A percentile compares a stretch with the other conserved stretches of the same genome.
Evolutionary conservation across 2,329 filamentous ascomycete species (phyloP).

Genomic region (Exserohilum turcica): DNA sequence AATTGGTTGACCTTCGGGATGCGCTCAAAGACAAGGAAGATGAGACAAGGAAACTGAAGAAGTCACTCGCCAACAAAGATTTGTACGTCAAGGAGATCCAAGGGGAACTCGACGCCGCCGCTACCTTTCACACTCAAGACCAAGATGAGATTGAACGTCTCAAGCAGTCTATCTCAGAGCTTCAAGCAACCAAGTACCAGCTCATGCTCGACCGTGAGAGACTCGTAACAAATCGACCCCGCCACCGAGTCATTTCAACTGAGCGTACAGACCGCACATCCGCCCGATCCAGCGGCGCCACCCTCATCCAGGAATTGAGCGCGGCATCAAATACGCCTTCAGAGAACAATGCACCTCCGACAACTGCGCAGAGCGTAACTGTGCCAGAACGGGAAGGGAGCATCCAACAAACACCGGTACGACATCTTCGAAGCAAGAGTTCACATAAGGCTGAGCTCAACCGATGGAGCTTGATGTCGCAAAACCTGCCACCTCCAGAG

Average conservation of each 20-base stretch:
- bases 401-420: conserved; percentile 27
- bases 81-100: conserved; percentile 24
- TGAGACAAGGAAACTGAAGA: conserved; percentile 27
- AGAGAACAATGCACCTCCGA: conserved; percentile 20
- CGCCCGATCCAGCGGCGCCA: conserved; percentile 41
- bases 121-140: conserved; percentile 22
- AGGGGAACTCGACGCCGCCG: conserved; percentile 25
- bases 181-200: conserved; percentile 37
- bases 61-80: conserved; percentile 23
- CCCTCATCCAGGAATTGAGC: conserved; percentile 36
- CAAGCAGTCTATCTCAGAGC: conserved; percentile 27
- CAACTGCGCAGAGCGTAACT: conserved; percentile 11
- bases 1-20: conserved; percentile 35
- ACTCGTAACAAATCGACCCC: conserved; percentile 30
- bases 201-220: conserved; percentile 43
- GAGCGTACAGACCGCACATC: conserved; percentile 29
- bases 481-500: conserved; percentile 30
- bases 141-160: conserved; percentile 37
- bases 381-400: conserved; percentile 12
- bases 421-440: conserved; percentile 20
- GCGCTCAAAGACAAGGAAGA: conserved; percentile 26
- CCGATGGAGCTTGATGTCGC: conserved; percentile 28
- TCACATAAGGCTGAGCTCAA: conserved; percentile 7
- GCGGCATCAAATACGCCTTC: conserved; percentile 18
- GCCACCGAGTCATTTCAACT: conserved; percentile 24